These are phyloP conservation scores for Staphylotrichum tortipilum DNA, from an alignment of 495 filamentous ascomycete species.

Conservation along the genomic window DNA sequence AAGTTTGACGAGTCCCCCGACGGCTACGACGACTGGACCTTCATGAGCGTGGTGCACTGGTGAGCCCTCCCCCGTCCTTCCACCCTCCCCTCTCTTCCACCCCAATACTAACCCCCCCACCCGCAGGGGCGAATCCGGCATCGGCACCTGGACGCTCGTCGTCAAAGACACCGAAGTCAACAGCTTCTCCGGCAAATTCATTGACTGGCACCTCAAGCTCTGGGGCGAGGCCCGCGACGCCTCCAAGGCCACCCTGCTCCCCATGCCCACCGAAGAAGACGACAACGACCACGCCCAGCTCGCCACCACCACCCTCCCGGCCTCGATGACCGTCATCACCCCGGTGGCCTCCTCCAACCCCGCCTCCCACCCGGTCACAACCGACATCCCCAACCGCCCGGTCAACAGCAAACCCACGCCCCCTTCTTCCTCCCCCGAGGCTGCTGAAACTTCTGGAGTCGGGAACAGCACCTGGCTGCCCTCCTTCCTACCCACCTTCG, in stretches of 20 bases:
- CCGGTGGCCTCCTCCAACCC: slow-evolving; percentile 24
- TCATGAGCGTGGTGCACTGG: slow-evolving; percentile 97
- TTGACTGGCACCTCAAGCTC: slow-evolving; percentile 87
- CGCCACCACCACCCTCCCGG: slow-evolving; percentile 34
- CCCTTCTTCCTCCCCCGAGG: no score
- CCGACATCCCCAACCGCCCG: slow-evolving; percentile 71
- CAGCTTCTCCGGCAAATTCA: slow-evolving; percentile 63
- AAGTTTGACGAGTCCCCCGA: slow-evolving; percentile 48
- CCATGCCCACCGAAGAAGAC: slow-evolving; percentile 76
- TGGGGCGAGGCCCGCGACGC: slow-evolving; percentile 85
- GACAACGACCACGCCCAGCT: slow-evolving; percentile 64
- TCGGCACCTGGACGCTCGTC: slow-evolving; percentile 83
- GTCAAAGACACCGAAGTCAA: slow-evolving; percentile 83
- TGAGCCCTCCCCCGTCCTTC: slow-evolving; percentile 36
- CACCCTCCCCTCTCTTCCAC: slow-evolving; percentile 1
- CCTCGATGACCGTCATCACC: slow-evolving; percentile 32
- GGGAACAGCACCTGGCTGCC: slow-evolving; percentile 60
- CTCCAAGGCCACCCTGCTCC: slow-evolving; percentile 58
- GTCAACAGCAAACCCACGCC: slow-evolving; percentile 42
- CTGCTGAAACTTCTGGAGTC: no score
- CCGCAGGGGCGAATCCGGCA: slow-evolving; percentile 82
- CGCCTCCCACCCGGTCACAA: slow-evolving; percentile 56
- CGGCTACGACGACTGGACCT: slow-evolving; percentile 97
- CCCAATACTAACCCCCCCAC: slow-evolving; percentile 17
- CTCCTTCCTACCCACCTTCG: slow-evolving; percentile 91